Conservation (phyloP, 2,329 filamentous ascomycete species). For the Trichothecium roseum region DNA sequence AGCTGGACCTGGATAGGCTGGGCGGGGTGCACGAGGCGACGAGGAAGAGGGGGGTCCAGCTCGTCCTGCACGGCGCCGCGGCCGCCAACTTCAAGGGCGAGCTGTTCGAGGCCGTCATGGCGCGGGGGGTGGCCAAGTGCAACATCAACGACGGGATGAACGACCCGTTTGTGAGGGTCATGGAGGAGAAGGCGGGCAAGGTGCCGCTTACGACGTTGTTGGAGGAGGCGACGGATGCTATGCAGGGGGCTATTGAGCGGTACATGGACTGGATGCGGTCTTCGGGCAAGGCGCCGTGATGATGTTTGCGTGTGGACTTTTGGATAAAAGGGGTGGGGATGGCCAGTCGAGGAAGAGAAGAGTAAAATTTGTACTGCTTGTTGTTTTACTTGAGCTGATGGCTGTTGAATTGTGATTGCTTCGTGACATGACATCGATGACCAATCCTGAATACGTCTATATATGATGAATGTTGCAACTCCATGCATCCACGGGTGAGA, state of each 20-base stretch:
- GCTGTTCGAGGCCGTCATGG: conserved; percentile 33
- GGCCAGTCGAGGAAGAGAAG: no score
- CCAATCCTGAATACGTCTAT: no score
- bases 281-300: conserved; percentile 14
- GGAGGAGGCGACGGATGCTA: conserved; percentile 11
- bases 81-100: conserved; percentile 35
- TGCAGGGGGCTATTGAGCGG: conserved; percentile 8
- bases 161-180: conserved; percentile 3
- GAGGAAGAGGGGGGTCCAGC: conserved; percentile 28
- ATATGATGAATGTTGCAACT: no score
- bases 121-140: conserved; percentile 33
- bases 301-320: no score
- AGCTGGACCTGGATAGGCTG: conserved; percentile 14
- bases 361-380: no score
- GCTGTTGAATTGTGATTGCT: no score
- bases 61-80: conserved; percentile 38
- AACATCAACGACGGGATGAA: conserved; percentile 40
- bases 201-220: conserved; percentile 12
- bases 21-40: conserved; percentile 26
- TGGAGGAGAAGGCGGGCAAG: conserved; percentile 9
- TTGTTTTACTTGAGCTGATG: no score
- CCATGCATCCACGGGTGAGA: no score
- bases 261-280: conserved; percentile 15
- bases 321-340: no score
- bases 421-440: no score